These are phyloP conservation scores for Cicer cuneatum DNA, from an alignment of 306 rosid species.

Conservation along the genomic window DNA sequence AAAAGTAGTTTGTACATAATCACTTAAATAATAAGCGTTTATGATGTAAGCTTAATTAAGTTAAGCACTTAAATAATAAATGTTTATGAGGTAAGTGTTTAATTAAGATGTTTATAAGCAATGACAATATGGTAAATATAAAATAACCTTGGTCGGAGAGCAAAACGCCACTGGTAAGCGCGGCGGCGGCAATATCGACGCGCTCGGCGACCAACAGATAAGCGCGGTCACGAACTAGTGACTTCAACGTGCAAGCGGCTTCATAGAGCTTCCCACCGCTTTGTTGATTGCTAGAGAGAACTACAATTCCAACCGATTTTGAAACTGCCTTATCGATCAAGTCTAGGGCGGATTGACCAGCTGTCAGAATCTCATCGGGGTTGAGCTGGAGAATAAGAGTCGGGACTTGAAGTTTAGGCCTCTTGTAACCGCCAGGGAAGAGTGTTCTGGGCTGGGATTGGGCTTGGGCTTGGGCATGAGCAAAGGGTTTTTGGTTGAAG, in stretches of 20 bases:
- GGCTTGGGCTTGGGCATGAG: slow-evolving; percentile 38
- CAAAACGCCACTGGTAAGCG: slow-evolving; percentile 74
- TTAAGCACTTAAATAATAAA: too few species aligned
- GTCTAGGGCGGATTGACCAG: slow-evolving; percentile 46
- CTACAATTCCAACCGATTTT: slow-evolving; percentile 69
- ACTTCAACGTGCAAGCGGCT: slow-evolving; percentile 84
- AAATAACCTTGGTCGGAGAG: slow-evolving; percentile 90
- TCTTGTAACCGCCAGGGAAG: slow-evolving; percentile 89
- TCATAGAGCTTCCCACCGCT: slow-evolving; percentile 74
- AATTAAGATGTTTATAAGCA: not conserved
- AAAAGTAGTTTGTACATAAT: too few species aligned
- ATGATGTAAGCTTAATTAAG: too few species aligned
- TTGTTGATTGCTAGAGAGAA: slow-evolving; percentile 59
- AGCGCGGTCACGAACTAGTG: slow-evolving; percentile 71
- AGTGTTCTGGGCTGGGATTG: slow-evolving; percentile 58
- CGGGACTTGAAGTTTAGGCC: slow-evolving; percentile 78
- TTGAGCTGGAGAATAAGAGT: slow-evolving; percentile 64
- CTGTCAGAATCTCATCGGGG: slow-evolving; percentile 57
- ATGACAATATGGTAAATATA: not conserved
- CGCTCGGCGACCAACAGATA: slow-evolving; percentile 83
- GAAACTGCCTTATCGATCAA: slow-evolving; percentile 71
- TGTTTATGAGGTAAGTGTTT: too few species aligned
- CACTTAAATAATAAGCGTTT: too few species aligned
- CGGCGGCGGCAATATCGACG: slow-evolving; percentile 90
- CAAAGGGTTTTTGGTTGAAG: slow-evolving; percentile 37